Conservation (phyloP, 2,329 filamentous ascomycete genomes). For the Mycosphaerella sp. region DNA sequence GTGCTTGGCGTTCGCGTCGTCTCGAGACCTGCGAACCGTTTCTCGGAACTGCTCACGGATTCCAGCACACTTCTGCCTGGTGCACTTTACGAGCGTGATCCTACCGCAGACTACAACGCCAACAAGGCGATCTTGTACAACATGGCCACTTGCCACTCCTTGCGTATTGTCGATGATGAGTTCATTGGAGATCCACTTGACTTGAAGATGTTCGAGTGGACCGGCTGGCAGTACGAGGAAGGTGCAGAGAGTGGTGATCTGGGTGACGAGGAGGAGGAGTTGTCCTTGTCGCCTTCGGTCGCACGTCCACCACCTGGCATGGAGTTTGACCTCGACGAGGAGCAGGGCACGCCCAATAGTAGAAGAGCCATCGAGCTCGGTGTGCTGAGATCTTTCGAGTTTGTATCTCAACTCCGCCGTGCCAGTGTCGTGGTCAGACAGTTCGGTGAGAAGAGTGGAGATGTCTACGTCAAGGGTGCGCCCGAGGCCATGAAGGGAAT, state of each 20-base stretch:
- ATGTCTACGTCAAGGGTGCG: slow-evolving; percentile 92
- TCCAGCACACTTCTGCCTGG: slow-evolving; percentile 53
- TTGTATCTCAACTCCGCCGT: slow-evolving; percentile 83
- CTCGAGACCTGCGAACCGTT: slow-evolving; percentile 55
- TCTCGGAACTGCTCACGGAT: slow-evolving; percentile 69
- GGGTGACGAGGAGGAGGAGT: slow-evolving; percentile 66
- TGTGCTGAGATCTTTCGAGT: slow-evolving; percentile 87
- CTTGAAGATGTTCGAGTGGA: slow-evolving; percentile 98
- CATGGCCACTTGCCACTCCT: slow-evolving; percentile 95
- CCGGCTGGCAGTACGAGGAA: slow-evolving; percentile 86
- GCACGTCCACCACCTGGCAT: slow-evolving; percentile 66
- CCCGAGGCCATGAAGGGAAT: slow-evolving; percentile 96
- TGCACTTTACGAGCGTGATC: slow-evolving; percentile 51
- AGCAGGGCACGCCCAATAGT: slow-evolving; percentile 37
- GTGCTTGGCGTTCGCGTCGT: slow-evolving; percentile 82
- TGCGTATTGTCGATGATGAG: slow-evolving; percentile 79
- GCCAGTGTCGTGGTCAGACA: slow-evolving; percentile 89
- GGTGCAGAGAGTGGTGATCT: slow-evolving; percentile 60
- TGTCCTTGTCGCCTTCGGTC: slow-evolving; percentile 75
- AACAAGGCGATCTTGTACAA: slow-evolving; percentile 74
- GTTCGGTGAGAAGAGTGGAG: slow-evolving; percentile 75
- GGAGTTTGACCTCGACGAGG: slow-evolving; percentile 52
- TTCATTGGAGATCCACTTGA: slow-evolving; percentile 90
- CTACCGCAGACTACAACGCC: slow-evolving; percentile 53
- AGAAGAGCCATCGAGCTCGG: slow-evolving; percentile 69